A percentile compares a stretch with the other conserved stretches of the same genome.
These are phyloP conservation scores for Medicago arabica DNA, from an alignment of 306 rosid species.

Conservation along the genomic window DNA sequence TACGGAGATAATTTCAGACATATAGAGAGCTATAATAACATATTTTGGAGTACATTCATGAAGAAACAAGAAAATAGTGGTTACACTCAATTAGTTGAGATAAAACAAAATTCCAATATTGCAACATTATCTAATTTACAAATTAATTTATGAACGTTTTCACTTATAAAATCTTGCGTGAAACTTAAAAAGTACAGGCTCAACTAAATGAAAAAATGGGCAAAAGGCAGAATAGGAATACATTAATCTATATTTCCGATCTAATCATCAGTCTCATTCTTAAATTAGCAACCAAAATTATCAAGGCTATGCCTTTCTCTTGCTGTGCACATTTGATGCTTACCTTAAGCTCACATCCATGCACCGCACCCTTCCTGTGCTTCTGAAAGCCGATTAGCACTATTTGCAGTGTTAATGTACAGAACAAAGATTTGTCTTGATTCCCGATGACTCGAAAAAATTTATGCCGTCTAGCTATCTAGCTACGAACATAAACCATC, in stretches of 20 bases:
- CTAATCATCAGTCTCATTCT: not conserved
- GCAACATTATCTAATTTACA: not conserved
- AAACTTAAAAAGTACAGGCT: slow-evolving; percentile 6
- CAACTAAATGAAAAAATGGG: slow-evolving; percentile 28
- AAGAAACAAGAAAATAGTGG: not conserved
- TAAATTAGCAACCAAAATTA: slow-evolving; percentile 1
- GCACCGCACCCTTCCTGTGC: slow-evolving; percentile 3
- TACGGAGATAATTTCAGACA: too few relatives aligned
- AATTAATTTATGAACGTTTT: not conserved
- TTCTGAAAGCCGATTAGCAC: slow-evolving; percentile 16
- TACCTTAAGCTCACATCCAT: slow-evolving; percentile 28
- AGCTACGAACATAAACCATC: not conserved
- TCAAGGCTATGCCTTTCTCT: not conserved
- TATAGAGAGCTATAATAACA: too few relatives aligned
- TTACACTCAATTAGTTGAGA: slow-evolving; percentile 11
- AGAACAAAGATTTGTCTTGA: not conserved
- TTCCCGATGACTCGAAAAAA: not conserved
- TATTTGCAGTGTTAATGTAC: not conserved
- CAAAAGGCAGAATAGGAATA: not conserved
- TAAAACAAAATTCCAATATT: not conserved
- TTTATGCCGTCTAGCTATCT: not conserved
- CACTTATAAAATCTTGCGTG: not conserved
- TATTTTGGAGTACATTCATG: not conserved
- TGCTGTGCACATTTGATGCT: slow-evolving; percentile 24
- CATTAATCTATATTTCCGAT: slow-evolving; percentile 3